A percentile compares a stretch with the other conserved stretches of the same genome.
phyloP scores from a whole-genome alignment of 2,329 filamentous ascomycete species.

The Beauveria sp. region DNA sequence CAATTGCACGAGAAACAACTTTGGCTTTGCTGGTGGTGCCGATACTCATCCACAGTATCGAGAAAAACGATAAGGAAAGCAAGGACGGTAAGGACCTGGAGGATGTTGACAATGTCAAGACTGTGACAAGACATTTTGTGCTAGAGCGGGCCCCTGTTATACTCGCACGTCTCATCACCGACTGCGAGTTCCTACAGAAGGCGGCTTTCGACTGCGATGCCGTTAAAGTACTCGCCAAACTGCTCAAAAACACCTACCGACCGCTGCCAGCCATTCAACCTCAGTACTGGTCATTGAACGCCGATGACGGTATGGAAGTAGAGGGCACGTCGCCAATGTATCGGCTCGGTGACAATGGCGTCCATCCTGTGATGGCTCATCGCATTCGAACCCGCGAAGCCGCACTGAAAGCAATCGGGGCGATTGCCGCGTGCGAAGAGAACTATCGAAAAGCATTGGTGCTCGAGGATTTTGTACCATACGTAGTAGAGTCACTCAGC shows the following conservation, averaged over 20 bases:
- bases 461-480: conserved; percentile 70
- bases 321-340: conserved; percentile 29
- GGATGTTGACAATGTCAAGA: conserved; percentile 29
- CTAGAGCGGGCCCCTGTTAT: conserved; percentile 67
- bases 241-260: conserved; percentile 45
- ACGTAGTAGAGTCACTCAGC: conserved; percentile 72
- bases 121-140: conserved; percentile 32
- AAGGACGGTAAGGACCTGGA: conserved; percentile 38
- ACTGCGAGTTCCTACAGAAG: conserved; percentile 72
- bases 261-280: conserved; percentile 29
- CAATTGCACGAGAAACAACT: conserved; percentile 50
- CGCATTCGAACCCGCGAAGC: conserved; percentile 70
- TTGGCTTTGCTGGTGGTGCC: conserved; percentile 64
- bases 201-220: conserved; percentile 63
- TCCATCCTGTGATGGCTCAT: conserved; percentile 55
- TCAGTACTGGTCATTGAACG: conserved; percentile 33
- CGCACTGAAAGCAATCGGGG: conserved; percentile 71
- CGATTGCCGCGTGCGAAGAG: conserved; percentile 73
- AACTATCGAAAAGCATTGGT: conserved; percentile 76
- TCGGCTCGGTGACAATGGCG: conserved; percentile 53
- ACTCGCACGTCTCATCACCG: conserved; percentile 69
- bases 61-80: conserved; percentile 37
- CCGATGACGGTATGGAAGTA: conserved; percentile 27
- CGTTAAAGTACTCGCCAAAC: conserved; percentile 37
- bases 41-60: conserved; percentile 57